Evolutionary conservation across 129 eudicot species (phyloP).

Genomic region (Escallonia rubra): DNA sequence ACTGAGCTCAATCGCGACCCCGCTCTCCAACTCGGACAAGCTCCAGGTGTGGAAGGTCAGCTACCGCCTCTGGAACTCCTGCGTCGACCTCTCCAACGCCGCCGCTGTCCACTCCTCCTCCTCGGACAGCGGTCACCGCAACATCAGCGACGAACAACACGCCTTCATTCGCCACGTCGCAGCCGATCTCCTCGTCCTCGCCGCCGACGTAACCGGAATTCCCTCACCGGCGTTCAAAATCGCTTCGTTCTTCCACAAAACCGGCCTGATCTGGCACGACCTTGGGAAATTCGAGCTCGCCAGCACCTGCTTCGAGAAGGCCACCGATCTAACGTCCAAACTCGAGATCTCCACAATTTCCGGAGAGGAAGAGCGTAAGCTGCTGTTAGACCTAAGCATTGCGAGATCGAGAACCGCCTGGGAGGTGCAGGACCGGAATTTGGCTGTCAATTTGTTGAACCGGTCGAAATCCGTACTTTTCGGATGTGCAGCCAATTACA

Average conservation of each 20-base stretch:
- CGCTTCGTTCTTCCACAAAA: constrained; percentile 68
- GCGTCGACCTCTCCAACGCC: constrained; percentile 79
- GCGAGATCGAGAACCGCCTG: constrained; percentile 75
- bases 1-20: constrained; percentile 42
- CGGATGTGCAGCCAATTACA: constrained; percentile 49
- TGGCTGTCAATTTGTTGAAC: constrained; percentile 55
- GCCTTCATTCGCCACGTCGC: constrained; percentile 73
- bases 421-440: constrained; percentile 62
- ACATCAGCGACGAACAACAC: constrained; percentile 35
- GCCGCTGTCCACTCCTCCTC: constrained; percentile 22
- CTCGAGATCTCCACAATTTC: constrained; percentile 35
- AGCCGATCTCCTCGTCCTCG: constrained; percentile 62
- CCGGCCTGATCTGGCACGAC: constrained; percentile 74
- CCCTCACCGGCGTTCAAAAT: constrained; percentile 71
- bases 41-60: constrained; percentile 80
- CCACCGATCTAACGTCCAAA: constrained; percentile 59
- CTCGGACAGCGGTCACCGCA: not conserved
- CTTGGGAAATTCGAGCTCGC: constrained; percentile 53
- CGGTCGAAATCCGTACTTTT: constrained; percentile 56
- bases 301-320: constrained; percentile 71
- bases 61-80: constrained; percentile 88
- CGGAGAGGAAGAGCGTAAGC: constrained; percentile 58
- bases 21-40: constrained; percentile 63
- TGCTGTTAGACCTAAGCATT: constrained; percentile 58
- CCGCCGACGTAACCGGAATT: constrained; percentile 62